Base-by-base conservation (phyloP, 441 rosid genomes). In the Macaranga tanarius region DNA sequence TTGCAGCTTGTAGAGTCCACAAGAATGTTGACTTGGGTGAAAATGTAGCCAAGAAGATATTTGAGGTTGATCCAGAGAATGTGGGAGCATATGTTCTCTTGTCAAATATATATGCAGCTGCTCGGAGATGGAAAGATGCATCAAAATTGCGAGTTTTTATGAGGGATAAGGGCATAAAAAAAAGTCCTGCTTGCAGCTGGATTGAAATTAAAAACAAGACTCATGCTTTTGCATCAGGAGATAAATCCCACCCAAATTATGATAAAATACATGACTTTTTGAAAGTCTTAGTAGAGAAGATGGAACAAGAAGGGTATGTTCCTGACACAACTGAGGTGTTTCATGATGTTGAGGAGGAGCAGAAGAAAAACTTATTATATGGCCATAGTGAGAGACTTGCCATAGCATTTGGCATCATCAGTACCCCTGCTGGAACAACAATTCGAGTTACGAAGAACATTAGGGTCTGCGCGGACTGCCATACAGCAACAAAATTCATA, bases 351-450 rank as follows among this genome's bases (percentile, higher is more conserved):
- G 91, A 86, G 20, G 97, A 87, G 61, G 93, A 89, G 76, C 90
- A 91, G 69, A 91, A 89, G 85, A 87, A 70, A 69, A 78, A 82
- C 77, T 71, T 84, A 42, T 69, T 91, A 63, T 74, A 56, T 72
- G 77, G 83, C 69, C 97, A 88, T 57, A 84, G 90, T 71, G 94
- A 93, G 84, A 86, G 90, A 79, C 69, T 91, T 47, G 94, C 95
- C 66, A 64, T 89, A 80, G 95, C 81, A 19, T 91, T 84, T 52
- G 92, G 95, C 63, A 84, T 91, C 64, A 83, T 89, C 56, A 86
- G 88, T 75, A 84, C 91, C 2, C 89, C 82, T 38, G 74, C 83
- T 2, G 94, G 94, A 47, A 88, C 87, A 19, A 87, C 91, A n/a
- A 85, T 89, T 64, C 82, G 95, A 67, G 84, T 90, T 10, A 83